Evolutionary conservation across 441 rosid species (phyloP).

Genomic region (Euphorbia corollata): DNA sequence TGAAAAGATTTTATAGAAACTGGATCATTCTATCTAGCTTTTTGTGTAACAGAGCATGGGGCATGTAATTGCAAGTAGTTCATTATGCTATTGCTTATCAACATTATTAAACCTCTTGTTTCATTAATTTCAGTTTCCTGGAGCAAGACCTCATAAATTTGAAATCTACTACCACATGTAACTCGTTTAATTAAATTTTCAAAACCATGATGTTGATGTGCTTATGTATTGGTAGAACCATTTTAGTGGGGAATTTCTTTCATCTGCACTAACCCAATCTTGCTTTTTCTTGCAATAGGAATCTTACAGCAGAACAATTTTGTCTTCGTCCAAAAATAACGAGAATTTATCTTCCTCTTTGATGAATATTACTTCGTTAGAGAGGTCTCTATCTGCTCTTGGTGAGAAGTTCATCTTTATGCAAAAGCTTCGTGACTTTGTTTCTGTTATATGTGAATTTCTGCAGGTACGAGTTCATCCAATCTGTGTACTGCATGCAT

Average conservation of each 20-base stretch:
- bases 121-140: background rate
- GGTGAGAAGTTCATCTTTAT: constrained; percentile 97
- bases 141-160: background rate
- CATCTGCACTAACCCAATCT: constrained; percentile 1
- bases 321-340: constrained; percentile 58
- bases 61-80: background rate
- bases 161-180: background rate
- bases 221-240: constrained; percentile 11
- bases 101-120: background rate
- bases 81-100: background rate
- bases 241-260: background rate
- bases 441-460: constrained; percentile 86
- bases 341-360: constrained; percentile 81
- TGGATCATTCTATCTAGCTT: background rate
- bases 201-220: background rate
- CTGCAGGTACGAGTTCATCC: constrained; percentile 73
- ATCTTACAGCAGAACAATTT: constrained; percentile 58
- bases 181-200: background rate
- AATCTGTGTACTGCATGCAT: constrained; percentile 22
- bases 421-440: constrained; percentile 75
- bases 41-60: background rate
- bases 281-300: constrained; percentile 42
- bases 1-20: background rate
- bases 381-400: constrained; percentile 67
- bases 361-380: constrained; percentile 63